Conservation (phyloP, 1,284 basidiomycete genomes). For the Coniophora puteana region DNA sequence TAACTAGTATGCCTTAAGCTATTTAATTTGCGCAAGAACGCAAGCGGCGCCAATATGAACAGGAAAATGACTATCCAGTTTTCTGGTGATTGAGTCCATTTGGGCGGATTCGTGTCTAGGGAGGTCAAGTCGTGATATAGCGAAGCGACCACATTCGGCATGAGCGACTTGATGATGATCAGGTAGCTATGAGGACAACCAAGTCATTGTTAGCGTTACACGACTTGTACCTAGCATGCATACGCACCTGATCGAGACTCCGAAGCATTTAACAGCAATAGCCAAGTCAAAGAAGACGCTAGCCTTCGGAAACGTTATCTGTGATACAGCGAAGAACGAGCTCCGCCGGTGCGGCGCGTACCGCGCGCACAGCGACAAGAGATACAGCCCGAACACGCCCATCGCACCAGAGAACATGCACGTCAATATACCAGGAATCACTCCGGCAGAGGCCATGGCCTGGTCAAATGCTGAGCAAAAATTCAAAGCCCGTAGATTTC, state of each 20-base stretch:
- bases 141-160: conserved; percentile 90
- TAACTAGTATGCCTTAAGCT: conserved; percentile 83
- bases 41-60: conserved; percentile 82
- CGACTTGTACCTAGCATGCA: neutral
- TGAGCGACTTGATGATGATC: conserved; percentile 91
- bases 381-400: conserved; percentile 85
- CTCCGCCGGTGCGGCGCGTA: conserved; percentile 71
- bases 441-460: conserved; percentile 82
- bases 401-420: conserved; percentile 84
- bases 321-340: conserved; percentile 85
- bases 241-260: conserved; percentile 86
- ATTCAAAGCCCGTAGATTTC: conserved; percentile 1
- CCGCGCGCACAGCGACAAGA: conserved; percentile 86
- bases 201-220: neutral
- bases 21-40: conserved; percentile 84
- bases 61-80: conserved; percentile 86
- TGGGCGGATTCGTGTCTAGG: conserved; percentile 59
- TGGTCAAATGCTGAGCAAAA: conserved; percentile 27
- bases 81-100: conserved; percentile 72
- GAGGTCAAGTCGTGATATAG: conserved; percentile 77
- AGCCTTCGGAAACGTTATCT: conserved; percentile 82
- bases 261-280: conserved; percentile 96
- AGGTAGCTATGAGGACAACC: conserved; percentile 63
- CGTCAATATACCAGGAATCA: conserved; percentile 85
- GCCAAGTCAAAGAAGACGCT: conserved; percentile 89